Evolutionary conservation across 106 monocot species (phyloP), one percentile per base, ranked within the genome.

Genomic region (Cymbidium sinense): DNA sequence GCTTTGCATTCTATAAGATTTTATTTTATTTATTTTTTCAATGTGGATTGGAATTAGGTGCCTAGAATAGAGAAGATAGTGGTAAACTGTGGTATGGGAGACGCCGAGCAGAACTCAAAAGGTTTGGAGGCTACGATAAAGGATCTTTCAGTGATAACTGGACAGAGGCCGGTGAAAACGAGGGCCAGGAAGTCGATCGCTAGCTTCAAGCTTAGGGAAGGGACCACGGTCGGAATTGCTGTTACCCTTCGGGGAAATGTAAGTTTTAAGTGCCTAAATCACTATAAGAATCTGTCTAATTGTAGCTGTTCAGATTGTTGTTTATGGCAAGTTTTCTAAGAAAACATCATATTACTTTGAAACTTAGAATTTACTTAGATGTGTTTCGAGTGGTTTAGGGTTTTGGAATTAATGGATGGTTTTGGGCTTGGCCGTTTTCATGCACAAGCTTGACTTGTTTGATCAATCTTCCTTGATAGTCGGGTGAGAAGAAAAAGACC

Each of bases 51-150:
- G 50, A 75, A 74, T 43, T 51, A 93, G 96, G 91, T 96, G 44
- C 96, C 96, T 25, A 88, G 88, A 79, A 76, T 98, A 29, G 93
- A 96, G 89, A 96, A 96, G 83, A 65, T 96, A 5, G 90, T 90
- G n/a, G 91, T 94, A 77, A 98, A 98, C 70, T 94, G 96, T 35
- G 96, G 96, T 43, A 91, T 98, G 78, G 94, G 96, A 23, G 96
- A 93, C 47, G 96, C 93, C 18, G 91, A 89, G 64, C 89, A 94
- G 79, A 96, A 94, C 81, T 88, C 89, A 25, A 91, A 96, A 78
- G 96, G 94, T 17, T 75, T 98, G 75, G 94, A 98, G 74, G 86
- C 87, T 34, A 89, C 87, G 19, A 89, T 98, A 70, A 98, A 85
- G 85, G 88, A 94, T 65, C 44, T 96, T 77, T 70, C 96, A 18